phyloP scores from a whole-genome alignment of 352 stramenopile species.

The Phytophthora quininea region DNA sequence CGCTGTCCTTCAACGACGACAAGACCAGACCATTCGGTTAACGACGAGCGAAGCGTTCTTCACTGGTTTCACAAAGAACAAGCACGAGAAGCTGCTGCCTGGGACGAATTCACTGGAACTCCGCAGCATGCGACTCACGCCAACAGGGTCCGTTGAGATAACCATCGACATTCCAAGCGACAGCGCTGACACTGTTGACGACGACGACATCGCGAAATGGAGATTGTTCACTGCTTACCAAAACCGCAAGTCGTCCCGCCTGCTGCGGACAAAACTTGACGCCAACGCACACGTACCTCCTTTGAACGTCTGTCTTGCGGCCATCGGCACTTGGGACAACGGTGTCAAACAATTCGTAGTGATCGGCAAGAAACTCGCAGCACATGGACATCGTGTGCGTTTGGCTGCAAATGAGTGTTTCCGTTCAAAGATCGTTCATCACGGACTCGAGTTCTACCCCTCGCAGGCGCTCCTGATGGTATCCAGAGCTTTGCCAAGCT shows the following conservation, averaged over 20 bases:
- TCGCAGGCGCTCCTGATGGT: constrained; percentile 34
- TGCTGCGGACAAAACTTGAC: constrained; percentile 5
- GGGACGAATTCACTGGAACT: background rate
- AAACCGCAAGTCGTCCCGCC: constrained; percentile 3
- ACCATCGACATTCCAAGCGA: background rate
- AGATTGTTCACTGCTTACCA: constrained; percentile 13
- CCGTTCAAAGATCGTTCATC: constrained; percentile 51
- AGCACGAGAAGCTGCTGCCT: background rate
- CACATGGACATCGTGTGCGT: constrained; percentile 79
- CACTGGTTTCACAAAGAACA: background rate
- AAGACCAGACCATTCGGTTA: background rate
- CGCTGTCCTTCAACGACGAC: constrained; percentile 6
- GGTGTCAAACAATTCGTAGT: constrained; percentile 60
- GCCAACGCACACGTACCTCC: constrained; percentile 17
- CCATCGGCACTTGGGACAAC: constrained; percentile 55
- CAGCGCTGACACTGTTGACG: constrained; percentile 8
- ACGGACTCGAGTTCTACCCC: constrained; percentile 58
- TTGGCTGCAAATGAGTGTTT: constrained; percentile 79
- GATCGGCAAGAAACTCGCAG: constrained; percentile 60
- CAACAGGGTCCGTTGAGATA: constrained; percentile 9
- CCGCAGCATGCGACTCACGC: background rate
- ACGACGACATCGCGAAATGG: constrained; percentile 11
- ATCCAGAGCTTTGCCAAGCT: constrained; percentile 24
- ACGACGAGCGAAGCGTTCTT: too few relatives aligned
- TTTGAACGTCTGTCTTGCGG: constrained; percentile 44